Evolutionary conservation across 805 yeast genomes (phyloP).

Genomic region (Wickerhamiella cacticola): DNA sequence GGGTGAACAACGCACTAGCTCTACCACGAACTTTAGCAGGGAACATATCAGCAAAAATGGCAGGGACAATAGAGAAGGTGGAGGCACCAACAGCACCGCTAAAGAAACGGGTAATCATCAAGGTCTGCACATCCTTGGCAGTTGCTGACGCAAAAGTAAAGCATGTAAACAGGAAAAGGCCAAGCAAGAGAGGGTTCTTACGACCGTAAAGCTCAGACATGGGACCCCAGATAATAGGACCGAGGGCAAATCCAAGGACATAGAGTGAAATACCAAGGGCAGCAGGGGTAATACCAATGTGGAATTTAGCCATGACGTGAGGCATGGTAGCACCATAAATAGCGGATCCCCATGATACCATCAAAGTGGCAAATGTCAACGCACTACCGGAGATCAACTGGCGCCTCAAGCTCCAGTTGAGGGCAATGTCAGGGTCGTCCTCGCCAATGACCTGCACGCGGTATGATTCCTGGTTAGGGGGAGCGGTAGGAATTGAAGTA

Average conservation of each 20-base stretch:
- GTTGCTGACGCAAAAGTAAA: slow-evolving; percentile 61
- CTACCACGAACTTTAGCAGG: slow-evolving; percentile 52
- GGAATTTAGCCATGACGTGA: slow-evolving; percentile 30
- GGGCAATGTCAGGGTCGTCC: slow-evolving; percentile 12
- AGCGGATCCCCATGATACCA: slow-evolving; percentile 14
- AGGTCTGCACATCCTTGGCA: slow-evolving; percentile 59
- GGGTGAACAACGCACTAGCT: slow-evolving; percentile 52
- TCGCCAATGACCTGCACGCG: slow-evolving; percentile 14
- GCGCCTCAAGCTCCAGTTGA: slow-evolving; percentile 11
- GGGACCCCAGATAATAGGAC: slow-evolving; percentile 88
- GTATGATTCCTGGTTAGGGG: slow-evolving; percentile 9
- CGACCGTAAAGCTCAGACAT: slow-evolving; percentile 55
- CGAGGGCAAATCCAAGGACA: slow-evolving; percentile 88
- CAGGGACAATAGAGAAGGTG: slow-evolving; percentile 70
- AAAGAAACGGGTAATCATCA: slow-evolving; percentile 62
- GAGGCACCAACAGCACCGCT: slow-evolving; percentile 71
- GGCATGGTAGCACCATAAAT: slow-evolving; percentile 12
- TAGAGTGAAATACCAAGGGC: slow-evolving; percentile 67
- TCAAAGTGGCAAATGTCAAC: slow-evolving; percentile 16
- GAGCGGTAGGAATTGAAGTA: slow-evolving; percentile 4
- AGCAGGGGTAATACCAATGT: slow-evolving; percentile 56
- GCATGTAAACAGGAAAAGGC: slow-evolving; percentile 39
- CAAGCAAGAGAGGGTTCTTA: slow-evolving; percentile 41
- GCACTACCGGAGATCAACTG: slow-evolving; percentile 1
- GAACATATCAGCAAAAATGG: slow-evolving; percentile 68